Evolutionary conservation across 2,329 filamentous ascomycete species (phyloP), one percentile per base, ranked within the genome.

Genomic region (Xylaria sp.): DNA sequence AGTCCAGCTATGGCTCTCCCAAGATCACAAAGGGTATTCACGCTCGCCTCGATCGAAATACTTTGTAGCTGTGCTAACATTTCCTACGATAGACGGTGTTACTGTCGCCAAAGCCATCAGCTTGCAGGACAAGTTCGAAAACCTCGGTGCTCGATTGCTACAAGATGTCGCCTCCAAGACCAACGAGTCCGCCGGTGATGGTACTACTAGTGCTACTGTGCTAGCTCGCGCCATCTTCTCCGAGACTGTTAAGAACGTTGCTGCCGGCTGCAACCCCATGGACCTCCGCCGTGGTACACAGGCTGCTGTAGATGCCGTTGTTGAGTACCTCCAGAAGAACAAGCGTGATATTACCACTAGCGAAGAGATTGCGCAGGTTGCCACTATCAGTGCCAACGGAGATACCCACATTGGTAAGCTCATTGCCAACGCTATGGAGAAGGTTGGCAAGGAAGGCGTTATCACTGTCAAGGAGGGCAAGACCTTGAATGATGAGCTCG

Each of bases 391-490:
- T 72, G 95, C 95, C 79, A 99, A 99, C 82, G 95, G 95, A 72
- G 95, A 99, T 78, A 88, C 88, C 63, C 94, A 97, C 82, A 92
- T 99, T 75, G 95, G 95, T 74, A 89, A 92, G 82, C 88, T 99
- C 77, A 95, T 99, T 79, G 94, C 95, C 77, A 97, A 89, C 77
- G 95, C 95, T 72, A 99, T 99, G 95, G 95, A 99, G 87, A 97
- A 96, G 87, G 95, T 99, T 68, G 95, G 95, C 81, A 99, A 99
- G 88, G 95, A 99, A 85, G 95, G 95, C 85, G 95, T 99, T 76
- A 99, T 99, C 80, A 99, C 95, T 62, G 94, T 98, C 77, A 99
- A 99, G 90, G 95, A 99, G 87, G 95, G 95, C 78, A 99, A 98
- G 91, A 98, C 95, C 64, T 90, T 96, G 77, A 89, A 92, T 74